Evolutionary conservation across 352 stramenopile genomes (phyloP).

Genomic region (Pythium sp.): DNA sequence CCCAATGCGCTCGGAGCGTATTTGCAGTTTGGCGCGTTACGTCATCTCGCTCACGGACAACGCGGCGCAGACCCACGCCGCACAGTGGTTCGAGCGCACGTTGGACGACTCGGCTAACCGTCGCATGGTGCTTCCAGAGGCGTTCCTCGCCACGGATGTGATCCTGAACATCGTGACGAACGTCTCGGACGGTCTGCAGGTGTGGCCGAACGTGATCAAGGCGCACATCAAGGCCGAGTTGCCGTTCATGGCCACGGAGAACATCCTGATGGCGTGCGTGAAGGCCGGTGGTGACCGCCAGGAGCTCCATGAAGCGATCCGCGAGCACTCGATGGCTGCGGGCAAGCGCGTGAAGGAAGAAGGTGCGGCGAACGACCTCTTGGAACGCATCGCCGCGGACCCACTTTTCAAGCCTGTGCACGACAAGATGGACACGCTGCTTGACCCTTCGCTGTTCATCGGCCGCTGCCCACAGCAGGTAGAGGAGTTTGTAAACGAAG

Average conservation of each 20-base stretch:
- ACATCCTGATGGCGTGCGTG: slow-evolving; percentile 99
- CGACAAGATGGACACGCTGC: slow-evolving; percentile 92
- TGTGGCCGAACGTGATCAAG: slow-evolving; percentile 95
- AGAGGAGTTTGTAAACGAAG: slow-evolving; percentile 95
- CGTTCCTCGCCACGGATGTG: slow-evolving; percentile 97
- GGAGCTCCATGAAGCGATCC: slow-evolving; percentile 97
- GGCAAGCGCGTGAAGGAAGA: slow-evolving; percentile 97
- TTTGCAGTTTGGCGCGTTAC: slow-evolving; percentile 97
- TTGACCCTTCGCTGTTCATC: slow-evolving; percentile 97
- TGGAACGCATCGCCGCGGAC: slow-evolving; percentile 96
- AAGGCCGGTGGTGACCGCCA: slow-evolving; percentile 98
- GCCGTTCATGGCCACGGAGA: slow-evolving; percentile 99
- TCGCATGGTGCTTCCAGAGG: slow-evolving; percentile 96
- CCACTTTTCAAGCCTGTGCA: slow-evolving; percentile 94
- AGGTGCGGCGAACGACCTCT: slow-evolving; percentile 96
- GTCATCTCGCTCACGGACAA: slow-evolving; percentile 97
- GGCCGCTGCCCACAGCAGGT: slow-evolving; percentile 95
- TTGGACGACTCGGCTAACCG: slow-evolving; percentile 98
- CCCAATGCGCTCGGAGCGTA: slow-evolving; percentile 98
- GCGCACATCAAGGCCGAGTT: slow-evolving; percentile 97
- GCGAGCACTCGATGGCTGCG: slow-evolving; percentile 98
- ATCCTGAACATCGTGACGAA: slow-evolving; percentile 98
- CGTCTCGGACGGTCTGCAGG: slow-evolving; percentile 96
- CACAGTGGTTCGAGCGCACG: slow-evolving; percentile 99
- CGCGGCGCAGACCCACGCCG: slow-evolving; percentile 95